These are phyloP conservation scores for Hydnum rufescens DNA, from an alignment of 768 basidiomycete species.

Conservation along the genomic window DNA sequence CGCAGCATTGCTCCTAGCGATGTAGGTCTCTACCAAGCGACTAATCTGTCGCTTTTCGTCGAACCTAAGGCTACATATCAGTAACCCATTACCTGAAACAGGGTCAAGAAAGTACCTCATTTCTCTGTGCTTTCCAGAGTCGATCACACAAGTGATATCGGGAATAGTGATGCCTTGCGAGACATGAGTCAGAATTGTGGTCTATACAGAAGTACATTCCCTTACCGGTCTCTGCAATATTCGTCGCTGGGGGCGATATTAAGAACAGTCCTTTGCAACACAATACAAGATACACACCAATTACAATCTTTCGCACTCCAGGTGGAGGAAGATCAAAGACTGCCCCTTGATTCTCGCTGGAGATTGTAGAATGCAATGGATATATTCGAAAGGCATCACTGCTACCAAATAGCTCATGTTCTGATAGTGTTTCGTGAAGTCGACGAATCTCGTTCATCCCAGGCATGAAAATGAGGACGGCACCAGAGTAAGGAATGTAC, in stretches of 20 bases:
- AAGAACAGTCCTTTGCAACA: constrained; percentile 10
- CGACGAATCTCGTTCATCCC: constrained; percentile 86
- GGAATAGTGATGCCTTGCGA: constrained; percentile 61
- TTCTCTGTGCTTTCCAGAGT: constrained; percentile 83
- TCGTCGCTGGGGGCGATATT: constrained; percentile 37
- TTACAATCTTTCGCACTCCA: constrained; percentile 80
- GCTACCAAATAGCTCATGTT: constrained; percentile 53
- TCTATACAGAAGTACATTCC: neutral
- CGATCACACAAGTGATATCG: constrained; percentile 92
- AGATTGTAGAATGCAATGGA: constrained; percentile 82
- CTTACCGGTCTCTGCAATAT: constrained; percentile 80
- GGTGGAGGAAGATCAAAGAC: constrained; percentile 76
- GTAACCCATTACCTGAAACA: neutral
- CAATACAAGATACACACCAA: constrained; percentile 33
- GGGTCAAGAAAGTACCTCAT: constrained; percentile 38
- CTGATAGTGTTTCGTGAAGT: constrained; percentile 57
- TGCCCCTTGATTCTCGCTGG: constrained; percentile 73
- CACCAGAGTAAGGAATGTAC: constrained; percentile 43
- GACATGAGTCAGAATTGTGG: neutral
- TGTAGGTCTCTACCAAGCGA: constrained; percentile 73
- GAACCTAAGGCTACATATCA: constrained; percentile 32
- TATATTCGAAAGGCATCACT: constrained; percentile 48
- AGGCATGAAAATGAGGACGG: constrained; percentile 83
- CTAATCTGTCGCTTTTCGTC: constrained; percentile 96
- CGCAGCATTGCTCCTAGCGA: constrained; percentile 79